Conservation (phyloP, 768 basidiomycete genomes). For the Mycena kentingensis region DNA sequence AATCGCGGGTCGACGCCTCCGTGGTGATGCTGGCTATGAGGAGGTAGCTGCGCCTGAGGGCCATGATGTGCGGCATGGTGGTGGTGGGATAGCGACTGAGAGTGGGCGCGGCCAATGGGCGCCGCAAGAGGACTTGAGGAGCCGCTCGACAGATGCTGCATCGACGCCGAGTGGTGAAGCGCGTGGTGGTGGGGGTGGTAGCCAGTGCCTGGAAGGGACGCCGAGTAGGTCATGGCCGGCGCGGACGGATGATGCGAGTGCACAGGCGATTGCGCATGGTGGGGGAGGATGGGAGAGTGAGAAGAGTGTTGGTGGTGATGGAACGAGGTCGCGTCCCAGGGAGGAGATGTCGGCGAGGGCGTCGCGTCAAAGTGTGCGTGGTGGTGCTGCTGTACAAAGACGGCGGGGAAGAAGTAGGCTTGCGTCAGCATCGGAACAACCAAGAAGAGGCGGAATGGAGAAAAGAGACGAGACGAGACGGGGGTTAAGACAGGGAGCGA, state of each 20-base stretch:
- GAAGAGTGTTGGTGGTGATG: neutral
- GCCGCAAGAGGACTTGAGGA: neutral
- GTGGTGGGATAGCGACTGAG: neutral
- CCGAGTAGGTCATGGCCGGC: neutral
- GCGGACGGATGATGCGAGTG: conserved; percentile 1
- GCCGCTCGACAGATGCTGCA: neutral
- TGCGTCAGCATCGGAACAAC: neutral
- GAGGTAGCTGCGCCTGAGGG: neutral
- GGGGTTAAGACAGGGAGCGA: too few species aligned
- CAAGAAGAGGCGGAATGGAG: neutral
- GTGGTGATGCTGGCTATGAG: neutral
- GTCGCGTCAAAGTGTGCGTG: conserved; percentile 9
- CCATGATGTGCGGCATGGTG: neutral
- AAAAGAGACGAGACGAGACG: neutral
- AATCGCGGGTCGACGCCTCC: conserved; percentile 14
- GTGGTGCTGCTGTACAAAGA: too few species aligned
- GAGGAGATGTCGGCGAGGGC: conserved; percentile 11
- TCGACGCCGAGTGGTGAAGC: neutral
- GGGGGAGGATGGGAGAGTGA: neutral
- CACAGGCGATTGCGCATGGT: neutral
- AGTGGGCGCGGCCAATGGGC: neutral
- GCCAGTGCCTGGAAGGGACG: neutral
- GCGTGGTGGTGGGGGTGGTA: neutral
- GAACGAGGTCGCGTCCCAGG: conserved; percentile 2
- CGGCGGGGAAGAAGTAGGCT: neutral